Conservation (phyloP, 345 rosid species). For the Brassica napus region Da-Ae NC_063434.1:21536501-21537000, state of each 20-base stretch:
- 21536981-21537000: not conserved
- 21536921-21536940: conserved; percentile 3
- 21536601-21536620: not conserved
- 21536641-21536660: conserved; percentile 69
- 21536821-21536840: not conserved
- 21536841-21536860: conserved; percentile 7
- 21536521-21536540: conserved; percentile 58
- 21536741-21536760: not conserved
- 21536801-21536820: not conserved
- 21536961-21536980: conserved; percentile 4
- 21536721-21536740: conserved; percentile 74
- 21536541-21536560: conserved; percentile 27
- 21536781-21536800: not conserved
- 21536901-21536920: not conserved
- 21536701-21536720: conserved; percentile 97
- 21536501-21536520: conserved; percentile 78
- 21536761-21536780: not conserved
- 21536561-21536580: conserved; percentile 4
- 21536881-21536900: not conserved
- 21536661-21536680: conserved; percentile 79
- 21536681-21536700: conserved; percentile 96
- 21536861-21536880: not conserved
- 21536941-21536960: conserved; percentile 5
- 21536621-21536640: not conserved
- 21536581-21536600: not conserved